Evolutionary conservation across 2,329 filamentous ascomycete species (phyloP).

Genomic region (Penicillium sp.): DNA sequence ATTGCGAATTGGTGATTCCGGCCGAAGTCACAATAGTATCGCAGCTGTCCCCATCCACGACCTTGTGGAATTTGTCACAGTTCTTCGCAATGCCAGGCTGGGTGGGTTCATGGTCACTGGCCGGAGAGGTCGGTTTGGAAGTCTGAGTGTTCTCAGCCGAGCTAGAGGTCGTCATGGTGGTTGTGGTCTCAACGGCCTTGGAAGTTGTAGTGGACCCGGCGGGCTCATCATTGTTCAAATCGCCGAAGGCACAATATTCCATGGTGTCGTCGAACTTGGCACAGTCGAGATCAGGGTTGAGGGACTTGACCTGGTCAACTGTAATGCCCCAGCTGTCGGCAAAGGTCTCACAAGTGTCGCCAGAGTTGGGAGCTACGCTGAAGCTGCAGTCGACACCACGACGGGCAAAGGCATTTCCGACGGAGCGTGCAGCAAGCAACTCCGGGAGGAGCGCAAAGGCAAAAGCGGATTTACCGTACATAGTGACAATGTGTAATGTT

Average conservation of each 20-base stretch:
- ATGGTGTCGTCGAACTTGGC: not conserved
- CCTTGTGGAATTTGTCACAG: too few species aligned
- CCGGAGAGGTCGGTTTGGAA: constrained; percentile 3
- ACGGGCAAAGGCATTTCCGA: too few species aligned
- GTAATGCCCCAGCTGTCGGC: constrained; percentile 22
- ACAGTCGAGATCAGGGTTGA: constrained; percentile 7
- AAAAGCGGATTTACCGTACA: not conserved
- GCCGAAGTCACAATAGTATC: too few species aligned
- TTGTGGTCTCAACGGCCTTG: not conserved
- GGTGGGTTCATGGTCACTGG: constrained; percentile 5
- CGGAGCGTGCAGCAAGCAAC: not conserved
- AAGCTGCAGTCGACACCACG: too few species aligned
- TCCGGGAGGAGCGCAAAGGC: constrained; percentile 5
- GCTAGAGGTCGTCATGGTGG: constrained; percentile 3
- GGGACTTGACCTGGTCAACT: constrained; percentile 14
- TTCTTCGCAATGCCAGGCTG: not conserved
- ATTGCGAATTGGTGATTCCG: too few species aligned
- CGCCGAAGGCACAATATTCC: constrained; percentile 14
- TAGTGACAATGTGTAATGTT: not conserved
- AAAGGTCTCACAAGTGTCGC: constrained; percentile 29
- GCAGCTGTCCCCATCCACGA: too few species aligned
- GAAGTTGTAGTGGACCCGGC: constrained; percentile 2
- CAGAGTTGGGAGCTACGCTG: constrained; percentile 7
- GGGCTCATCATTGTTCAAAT: constrained; percentile 1
- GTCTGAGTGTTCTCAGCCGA: constrained; percentile 2